These are phyloP conservation scores for Scheffersomyces stipitis DNA, from an alignment of 805 yeast genomes.

Conservation along the genomic window DNA sequence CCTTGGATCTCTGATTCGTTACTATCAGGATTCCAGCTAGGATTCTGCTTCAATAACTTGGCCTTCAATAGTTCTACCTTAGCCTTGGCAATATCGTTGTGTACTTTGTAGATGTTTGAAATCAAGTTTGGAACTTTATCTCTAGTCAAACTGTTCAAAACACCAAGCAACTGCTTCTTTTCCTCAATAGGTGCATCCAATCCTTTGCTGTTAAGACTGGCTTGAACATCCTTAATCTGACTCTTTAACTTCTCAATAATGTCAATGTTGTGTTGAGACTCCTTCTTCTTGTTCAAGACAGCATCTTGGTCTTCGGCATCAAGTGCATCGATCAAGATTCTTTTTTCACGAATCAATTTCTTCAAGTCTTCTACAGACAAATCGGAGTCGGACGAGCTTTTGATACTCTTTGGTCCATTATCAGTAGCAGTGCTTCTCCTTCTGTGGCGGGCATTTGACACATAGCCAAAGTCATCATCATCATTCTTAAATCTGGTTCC, in stretches of 20 bases:
- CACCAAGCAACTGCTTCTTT: constrained; percentile 51
- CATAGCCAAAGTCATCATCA: constrained; percentile 67
- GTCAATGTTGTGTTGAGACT: constrained; percentile 41
- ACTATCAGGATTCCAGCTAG: constrained; percentile 50
- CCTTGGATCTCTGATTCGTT: constrained; percentile 55
- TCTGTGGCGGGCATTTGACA: constrained; percentile 65
- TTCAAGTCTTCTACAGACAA: constrained; percentile 55
- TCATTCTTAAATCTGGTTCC: constrained; percentile 63
- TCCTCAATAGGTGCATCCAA: constrained; percentile 28
- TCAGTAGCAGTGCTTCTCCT: constrained; percentile 26
- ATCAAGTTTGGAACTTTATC: constrained; percentile 74
- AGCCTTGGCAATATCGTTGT: constrained; percentile 63
- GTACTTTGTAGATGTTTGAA: constrained; percentile 59
- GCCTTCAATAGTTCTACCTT: constrained; percentile 64
- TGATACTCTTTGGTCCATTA: constrained; percentile 6
- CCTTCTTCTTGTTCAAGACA: constrained; percentile 29
- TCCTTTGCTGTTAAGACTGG: constrained; percentile 23
- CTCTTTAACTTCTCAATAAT: constrained; percentile 66
- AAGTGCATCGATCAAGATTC: constrained; percentile 65
- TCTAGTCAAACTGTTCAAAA: constrained; percentile 58
- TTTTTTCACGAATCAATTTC: constrained; percentile 69
- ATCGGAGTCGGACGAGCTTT: constrained; percentile 29
- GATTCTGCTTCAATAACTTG: constrained; percentile 58
- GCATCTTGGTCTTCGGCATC: constrained; percentile 63
- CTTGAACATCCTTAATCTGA: constrained; percentile 52